Base-by-base conservation (phyloP, 352 stramenopile genomes). In the Phytophthora pluvialis region DNA sequence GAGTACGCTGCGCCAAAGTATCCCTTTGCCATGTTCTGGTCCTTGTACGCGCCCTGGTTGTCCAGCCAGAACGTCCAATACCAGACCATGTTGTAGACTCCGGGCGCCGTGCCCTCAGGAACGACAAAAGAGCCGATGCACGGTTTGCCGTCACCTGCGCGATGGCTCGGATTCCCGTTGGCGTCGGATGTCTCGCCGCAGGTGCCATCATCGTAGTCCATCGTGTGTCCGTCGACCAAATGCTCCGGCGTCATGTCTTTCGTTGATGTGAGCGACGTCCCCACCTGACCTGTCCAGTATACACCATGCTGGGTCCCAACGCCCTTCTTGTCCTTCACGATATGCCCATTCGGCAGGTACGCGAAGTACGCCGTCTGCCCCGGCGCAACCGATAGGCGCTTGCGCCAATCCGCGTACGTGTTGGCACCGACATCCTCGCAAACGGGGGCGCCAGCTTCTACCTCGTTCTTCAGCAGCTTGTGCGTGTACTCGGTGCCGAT, bases 51-150 rank as follows among this genome's bases (percentile, higher is more conserved):
- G n/a, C 35, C 36, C 49, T 77, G 62, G 48, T 86, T 73, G 33
- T 86, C 73, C 12, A 86, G 60, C 63, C 83, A 89, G 45, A 86
- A 89, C 44, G 77, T 86, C 81, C 81, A 90, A 64, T 86, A 90
- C 81, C 81, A 90, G 4, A 90, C 81, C 65, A 88, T 82, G 21
- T 75, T 79, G 65, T 87, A 90, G 31, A 82, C 67, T 7, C 81
- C 81, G 3, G 77, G 57, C 5, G 71, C 16, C 1, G 77, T 90
- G 29, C 75, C 77, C 9, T 32, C 48, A 3, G 81, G 78, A 59
- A 90, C 73, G 21, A 62, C 68, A 52, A 90, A 87, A 11, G 68
- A 65, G 12, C 81, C 76, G 48, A 90, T 77, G 43, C 81, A 90
- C 1, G 81, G 81, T 52, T 84, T 82, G 28, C 77, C 79, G 29